Evolutionary conservation across 306 rosid genomes (phyloP), one percentile per base, ranked within the genome.

Genomic region (Trifolium dubium): DNA sequence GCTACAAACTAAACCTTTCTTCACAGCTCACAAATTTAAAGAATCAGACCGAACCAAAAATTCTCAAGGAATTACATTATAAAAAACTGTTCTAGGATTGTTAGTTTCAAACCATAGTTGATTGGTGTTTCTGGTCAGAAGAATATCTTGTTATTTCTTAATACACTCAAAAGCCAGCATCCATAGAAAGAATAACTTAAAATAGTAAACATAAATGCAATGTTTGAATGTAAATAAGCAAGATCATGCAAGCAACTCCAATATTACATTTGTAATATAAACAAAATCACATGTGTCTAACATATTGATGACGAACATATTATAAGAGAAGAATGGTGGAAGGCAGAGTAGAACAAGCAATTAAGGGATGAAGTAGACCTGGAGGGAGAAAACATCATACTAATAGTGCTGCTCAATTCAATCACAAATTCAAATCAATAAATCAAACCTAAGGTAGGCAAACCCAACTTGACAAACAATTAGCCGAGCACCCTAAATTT

Each of bases 191-290:
- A 70, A 69, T 10, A 15, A 50, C 23, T 59, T 53, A 63, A 31
- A 71, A 61, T 70, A 69, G 49, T 14, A 71, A 51, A 41, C 77
- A 63, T 47, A 59, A 77, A 68, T 32, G 69, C 69, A 56, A 58
- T 55, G 41, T 18, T 34, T 18, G 69, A 68, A 58, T 59, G 41
- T 58, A 44, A 77, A 58, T 31, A 67, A 77, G 39, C 35, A 69
- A 69, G 60, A 59, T 47, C 37, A 32, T 32, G 40, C 13, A 31
- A 47, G 43, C 11, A 59, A 76, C 29, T 56, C 41, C 32, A 11
- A 56, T 65, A 67, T 54, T 17, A 58, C 68, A 58, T 32, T 56
- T 76, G 61, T 67, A 76, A 66, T 56, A 61, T 50, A 46, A 41
- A 60, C 61, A 60, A 61, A 60, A 69, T 11, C 43, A 4, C 28